Evolutionary conservation across 257 asterid species (phyloP), one percentile per base, ranked within the genome.

Genomic region (Phtheirospermum japonicum): DNA sequence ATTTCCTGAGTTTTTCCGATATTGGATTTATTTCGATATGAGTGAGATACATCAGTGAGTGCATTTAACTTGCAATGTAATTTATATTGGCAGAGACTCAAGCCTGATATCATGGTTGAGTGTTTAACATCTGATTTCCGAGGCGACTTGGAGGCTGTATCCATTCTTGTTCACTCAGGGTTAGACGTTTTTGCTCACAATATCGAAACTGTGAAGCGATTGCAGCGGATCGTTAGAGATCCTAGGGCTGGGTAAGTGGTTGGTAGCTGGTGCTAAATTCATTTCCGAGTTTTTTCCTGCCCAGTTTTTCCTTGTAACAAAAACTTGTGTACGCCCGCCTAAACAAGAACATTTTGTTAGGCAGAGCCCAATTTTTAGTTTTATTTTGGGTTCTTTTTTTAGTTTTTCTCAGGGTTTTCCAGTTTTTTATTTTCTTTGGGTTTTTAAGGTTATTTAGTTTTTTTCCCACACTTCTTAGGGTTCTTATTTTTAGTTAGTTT

Each of bases 121-220:
- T 93, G 99, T 73, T 78, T 93, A 68, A 89, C 99, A 45, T 93
- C 97, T 50, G 99, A 93, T 83, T 93, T 93, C 74, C 89, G 96
- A 33, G 97, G 97, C 52, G 97, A 93, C 71, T 71, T 85, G 66
- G 72, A 76, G 70, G 90, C 97, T 57, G 99, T 89, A 18, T 83
- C 84, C 57, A 74, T 80, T 43, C 84, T 93, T 12, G 91, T 80
- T 58, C 84, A 79, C 76, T 93, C 97, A 32, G 97, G 99, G 36
- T 83, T 93, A 63, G 96, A 93, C 71, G 99, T 93, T 55, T 93
- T 87, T 64, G 97, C 99, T 18, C 99, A 93, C 87, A 93, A 89
- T 61, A 59, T 89, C 31, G 97, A 93, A 67, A 93, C 99, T 39
- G 95, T 93, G 71, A 86, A 78, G 75, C 78, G 95, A 8, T 82